Evolutionary conservation across 148 eudicot genomes (phyloP).

Genomic region (Rhododendron simsii): DNA sequence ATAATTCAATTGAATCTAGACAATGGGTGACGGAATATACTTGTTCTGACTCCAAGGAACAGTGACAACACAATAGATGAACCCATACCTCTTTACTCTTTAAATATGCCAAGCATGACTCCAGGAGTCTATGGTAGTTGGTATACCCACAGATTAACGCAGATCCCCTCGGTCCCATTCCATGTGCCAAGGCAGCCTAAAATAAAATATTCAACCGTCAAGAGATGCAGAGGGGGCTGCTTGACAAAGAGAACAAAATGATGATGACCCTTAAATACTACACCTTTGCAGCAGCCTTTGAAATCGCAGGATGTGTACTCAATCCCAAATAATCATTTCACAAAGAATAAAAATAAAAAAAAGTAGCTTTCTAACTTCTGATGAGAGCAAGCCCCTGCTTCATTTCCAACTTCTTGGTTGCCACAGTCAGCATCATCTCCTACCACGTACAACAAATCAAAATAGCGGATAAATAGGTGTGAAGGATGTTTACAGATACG

Average conservation of each 20-base stretch:
- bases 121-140: constrained; percentile 70
- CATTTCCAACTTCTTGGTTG: constrained; percentile 25
- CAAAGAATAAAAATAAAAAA: constrained; percentile 43
- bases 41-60: background rate
- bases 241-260: background rate
- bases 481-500: background rate
- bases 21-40: background rate
- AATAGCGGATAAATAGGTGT: background rate
- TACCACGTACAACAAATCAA: background rate
- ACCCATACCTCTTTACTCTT: constrained; percentile 84
- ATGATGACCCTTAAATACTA: constrained; percentile 12
- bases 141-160: constrained; percentile 96
- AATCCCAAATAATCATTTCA: constrained; percentile 96
- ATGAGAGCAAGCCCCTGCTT: constrained; percentile 21
- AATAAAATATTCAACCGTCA: constrained; percentile 1
- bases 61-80: background rate
- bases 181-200: constrained; percentile 77
- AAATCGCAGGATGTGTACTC: constrained; percentile 84
- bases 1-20: background rate
- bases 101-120: constrained; percentile 66
- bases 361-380: constrained; percentile 49
- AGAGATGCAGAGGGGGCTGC: background rate
- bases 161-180: constrained; percentile 99
- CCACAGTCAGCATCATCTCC: constrained; percentile 39
- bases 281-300: constrained; percentile 76